These are phyloP conservation scores for Diophrys appendiculata DNA, from an alignment of 73 alveolate genomes.

Conservation along the genomic window DNA sequence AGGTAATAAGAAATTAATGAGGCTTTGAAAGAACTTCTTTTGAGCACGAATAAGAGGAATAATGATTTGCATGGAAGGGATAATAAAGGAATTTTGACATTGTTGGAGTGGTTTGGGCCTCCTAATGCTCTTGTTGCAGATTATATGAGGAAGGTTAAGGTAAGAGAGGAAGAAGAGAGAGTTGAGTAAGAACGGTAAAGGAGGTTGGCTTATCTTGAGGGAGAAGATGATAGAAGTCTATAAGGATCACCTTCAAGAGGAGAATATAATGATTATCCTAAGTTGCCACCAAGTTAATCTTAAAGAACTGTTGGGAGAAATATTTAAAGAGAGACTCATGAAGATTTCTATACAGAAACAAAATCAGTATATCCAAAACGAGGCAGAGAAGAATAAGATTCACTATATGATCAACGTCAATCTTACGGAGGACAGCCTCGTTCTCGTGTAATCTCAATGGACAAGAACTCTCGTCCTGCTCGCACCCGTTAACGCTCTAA, in stretches of 20 bases:
- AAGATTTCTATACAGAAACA: neutral
- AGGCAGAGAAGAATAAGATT: neutral
- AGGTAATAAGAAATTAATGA: constrained; percentile 68
- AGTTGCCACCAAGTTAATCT: neutral
- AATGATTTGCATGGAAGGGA: constrained; percentile 54
- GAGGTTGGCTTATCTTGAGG: constrained; percentile 38
- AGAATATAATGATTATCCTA: constrained; percentile 2
- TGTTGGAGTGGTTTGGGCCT: constrained; percentile 73
- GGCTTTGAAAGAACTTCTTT: constrained; percentile 63
- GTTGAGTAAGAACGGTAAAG: constrained; percentile 25
- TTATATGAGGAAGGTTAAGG: constrained; percentile 18
- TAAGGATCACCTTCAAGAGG: too few species aligned
- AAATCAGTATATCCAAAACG: neutral
- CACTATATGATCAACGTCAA: neutral
- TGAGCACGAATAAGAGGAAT: constrained; percentile 55
- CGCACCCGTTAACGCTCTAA: neutral
- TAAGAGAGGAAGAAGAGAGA: constrained; percentile 37
- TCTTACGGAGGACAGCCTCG: neutral
- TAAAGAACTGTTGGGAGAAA: neutral
- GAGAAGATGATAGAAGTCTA: constrained; percentile 51
- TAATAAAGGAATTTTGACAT: constrained; percentile 71
- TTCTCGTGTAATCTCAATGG: neutral
- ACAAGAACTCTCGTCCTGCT: neutral
- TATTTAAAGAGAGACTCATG: neutral
- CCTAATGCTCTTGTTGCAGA: constrained; percentile 60